Conservation (phyloP, 1,284 basidiomycete species). For the Fistulinella cinereoalba region DNA sequence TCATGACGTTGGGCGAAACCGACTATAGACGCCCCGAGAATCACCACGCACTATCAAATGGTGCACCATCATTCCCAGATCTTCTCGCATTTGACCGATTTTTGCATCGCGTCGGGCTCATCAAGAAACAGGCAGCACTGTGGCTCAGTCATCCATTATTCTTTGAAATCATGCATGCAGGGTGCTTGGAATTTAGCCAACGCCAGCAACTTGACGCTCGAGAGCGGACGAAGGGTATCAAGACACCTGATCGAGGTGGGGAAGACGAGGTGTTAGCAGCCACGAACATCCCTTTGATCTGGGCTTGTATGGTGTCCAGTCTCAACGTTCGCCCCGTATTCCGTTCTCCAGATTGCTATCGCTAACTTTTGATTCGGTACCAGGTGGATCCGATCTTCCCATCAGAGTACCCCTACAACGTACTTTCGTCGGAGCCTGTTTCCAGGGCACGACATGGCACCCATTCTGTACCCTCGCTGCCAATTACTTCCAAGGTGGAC, state of each 20-base stretch:
- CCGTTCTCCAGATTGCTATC: neutral
- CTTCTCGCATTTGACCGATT: constrained; percentile 19
- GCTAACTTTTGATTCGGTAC: neutral
- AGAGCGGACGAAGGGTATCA: constrained; percentile 12
- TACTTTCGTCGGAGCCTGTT: constrained; percentile 17
- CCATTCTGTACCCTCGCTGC: constrained; percentile 2
- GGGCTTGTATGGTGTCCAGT: constrained; percentile 14
- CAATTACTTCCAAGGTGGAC: too few relatives aligned
- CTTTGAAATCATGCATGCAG: constrained; percentile 14
- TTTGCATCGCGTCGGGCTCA: too few relatives aligned
- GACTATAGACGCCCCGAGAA: too few relatives aligned
- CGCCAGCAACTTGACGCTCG: constrained; percentile 18
- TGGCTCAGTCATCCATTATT: too few relatives aligned
- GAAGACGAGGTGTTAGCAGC: neutral
- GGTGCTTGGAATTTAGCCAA: constrained; percentile 28
- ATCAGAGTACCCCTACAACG: constrained; percentile 18
- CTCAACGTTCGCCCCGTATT: constrained; percentile 5
- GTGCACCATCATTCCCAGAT: too few relatives aligned
- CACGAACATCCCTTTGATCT: constrained; percentile 9
- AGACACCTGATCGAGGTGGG: neutral
- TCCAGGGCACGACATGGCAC: constrained; percentile 21
- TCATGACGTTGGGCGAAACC: constrained; percentile 34
- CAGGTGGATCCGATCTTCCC: constrained; percentile 19
- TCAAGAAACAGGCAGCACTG: too few relatives aligned
- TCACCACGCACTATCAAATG: too few relatives aligned